Base-by-base conservation (phyloP, 2,329 filamentous ascomycete species). In the Botryosphaeria dothidea region DNA sequence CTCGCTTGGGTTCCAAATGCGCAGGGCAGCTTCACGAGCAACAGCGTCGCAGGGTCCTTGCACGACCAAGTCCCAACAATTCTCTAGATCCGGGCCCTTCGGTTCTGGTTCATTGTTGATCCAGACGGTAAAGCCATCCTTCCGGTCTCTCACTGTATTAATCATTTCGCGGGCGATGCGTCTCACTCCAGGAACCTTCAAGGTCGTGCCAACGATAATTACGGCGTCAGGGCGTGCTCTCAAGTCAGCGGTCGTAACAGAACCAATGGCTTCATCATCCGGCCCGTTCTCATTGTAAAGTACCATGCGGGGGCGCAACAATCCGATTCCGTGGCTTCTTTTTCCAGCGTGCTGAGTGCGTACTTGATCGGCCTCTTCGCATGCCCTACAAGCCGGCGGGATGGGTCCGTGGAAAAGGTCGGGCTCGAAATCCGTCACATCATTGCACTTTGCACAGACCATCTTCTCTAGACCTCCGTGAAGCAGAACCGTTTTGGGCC, bases 211-310 rank as follows among this genome's bases (percentile, higher is more conserved):
- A 8, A 97, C 95, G 29, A 99, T 95, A 69, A 99, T 88, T 27
- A 99, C 86, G 19, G 93, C 93, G 76, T 98, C 95, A 0, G 95
- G 94, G 41, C 93, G 86, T 46, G 90, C 86, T 67, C 92, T 90
- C 66, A 98, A 82, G 75, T 99, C 95, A 4, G 93, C 90, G 69
- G 88, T 88, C 60, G 93, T 92, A 45, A 97, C 93, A 23, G 92
- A 92, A 48, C 94, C 93, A 75, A 99, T 99, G 15, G 95, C 94
- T 71, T 97, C 94, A 70, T 95, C 92, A 69, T 99, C 95, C 0
- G 95, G 95, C 74, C 98, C 97, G 75, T 92, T 90, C 77, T 99
- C 95, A 75, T 98, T 97, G 81, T 99, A 99, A 9, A 99, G 85
- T 4, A 98, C 94, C 82, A 99, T 97, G 65, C 95, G 88, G 23